phyloP scores from a whole-genome alignment of 208 protist genomes.

The Trypanosoma congolense region DNA sequence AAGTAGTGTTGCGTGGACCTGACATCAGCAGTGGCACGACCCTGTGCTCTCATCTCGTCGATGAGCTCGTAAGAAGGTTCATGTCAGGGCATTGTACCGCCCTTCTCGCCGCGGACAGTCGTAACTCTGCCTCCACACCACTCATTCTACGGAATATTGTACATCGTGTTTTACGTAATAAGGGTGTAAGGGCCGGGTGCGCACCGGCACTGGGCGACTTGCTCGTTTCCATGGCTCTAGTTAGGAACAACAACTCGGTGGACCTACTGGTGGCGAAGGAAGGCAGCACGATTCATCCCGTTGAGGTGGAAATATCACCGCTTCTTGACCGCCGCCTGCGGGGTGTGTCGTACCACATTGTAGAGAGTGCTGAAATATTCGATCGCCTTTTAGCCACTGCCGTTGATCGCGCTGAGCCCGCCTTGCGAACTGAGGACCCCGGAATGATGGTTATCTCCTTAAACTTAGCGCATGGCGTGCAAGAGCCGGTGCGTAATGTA shows the following conservation, averaged over 20 bases:
- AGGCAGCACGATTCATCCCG: conserved; percentile 43
- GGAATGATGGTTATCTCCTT: conserved; percentile 76
- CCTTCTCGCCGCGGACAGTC: conserved; percentile 63
- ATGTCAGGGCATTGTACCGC: conserved; percentile 52
- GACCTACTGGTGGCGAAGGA: conserved; percentile 58
- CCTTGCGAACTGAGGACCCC: conserved; percentile 60
- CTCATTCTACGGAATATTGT: conserved; percentile 61
- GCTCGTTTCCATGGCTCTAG: conserved; percentile 65
- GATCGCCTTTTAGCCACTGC: conserved; percentile 57
- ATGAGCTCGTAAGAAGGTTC: conserved; percentile 54
- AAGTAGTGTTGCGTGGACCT: conserved; percentile 51
- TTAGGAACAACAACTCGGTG: conserved; percentile 66
- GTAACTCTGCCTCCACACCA: conserved; percentile 65
- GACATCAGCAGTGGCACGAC: conserved; percentile 19
- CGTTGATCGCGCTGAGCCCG: conserved; percentile 64
- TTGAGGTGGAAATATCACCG: conserved; percentile 56
- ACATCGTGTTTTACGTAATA: conserved; percentile 42
- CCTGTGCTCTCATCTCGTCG: conserved; percentile 44
- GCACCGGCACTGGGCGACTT: conserved; percentile 37
- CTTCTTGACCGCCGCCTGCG: conserved; percentile 44
- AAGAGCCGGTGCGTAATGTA: conserved; percentile 41
- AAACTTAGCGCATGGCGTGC: conserved; percentile 42
- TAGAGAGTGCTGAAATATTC: conserved; percentile 50
- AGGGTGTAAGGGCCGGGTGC: conserved; percentile 13
- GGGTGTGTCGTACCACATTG: conserved; percentile 46